Percentiles rank a stretch among this genome's conserved stretches.
These are phyloP conservation scores for Cucumis sativus DNA, from an alignment of 306 rosid species.

Conservation along the genomic window DNA sequence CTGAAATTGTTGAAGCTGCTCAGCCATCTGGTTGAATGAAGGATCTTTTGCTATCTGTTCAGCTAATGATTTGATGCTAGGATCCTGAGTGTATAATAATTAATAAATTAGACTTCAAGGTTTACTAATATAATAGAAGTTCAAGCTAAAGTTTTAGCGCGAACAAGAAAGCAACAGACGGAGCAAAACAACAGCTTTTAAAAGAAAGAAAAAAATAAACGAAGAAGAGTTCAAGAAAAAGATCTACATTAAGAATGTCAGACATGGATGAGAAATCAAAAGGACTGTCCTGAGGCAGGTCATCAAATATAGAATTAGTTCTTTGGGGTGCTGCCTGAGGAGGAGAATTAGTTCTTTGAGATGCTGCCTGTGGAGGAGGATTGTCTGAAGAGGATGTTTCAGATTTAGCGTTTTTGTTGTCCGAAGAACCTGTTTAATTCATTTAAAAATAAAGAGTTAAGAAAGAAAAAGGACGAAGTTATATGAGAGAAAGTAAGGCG, in stretches of 20 bases:
- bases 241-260: constrained; percentile 84
- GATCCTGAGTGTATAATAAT: constrained; percentile 50
- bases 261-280: constrained; percentile 92
- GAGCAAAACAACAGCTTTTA: background rate
- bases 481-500: background rate
- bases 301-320: constrained; percentile 35
- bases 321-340: constrained; percentile 24
- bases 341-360: background rate
- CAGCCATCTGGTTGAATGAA: constrained; percentile 95
- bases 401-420: constrained; percentile 31
- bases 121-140: background rate
- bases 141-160: background rate
- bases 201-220: background rate
- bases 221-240: background rate
- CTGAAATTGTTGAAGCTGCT: constrained; percentile 89
- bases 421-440: constrained; percentile 37
- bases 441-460: constrained; percentile 26
- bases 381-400: constrained; percentile 42
- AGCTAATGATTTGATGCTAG: constrained; percentile 92
- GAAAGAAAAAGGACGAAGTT: constrained; percentile 7
- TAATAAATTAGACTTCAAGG: constrained; percentile 9
- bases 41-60: constrained; percentile 96
- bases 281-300: constrained; percentile 52
- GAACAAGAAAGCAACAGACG: background rate
- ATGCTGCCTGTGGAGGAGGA: constrained; percentile 19